Evolutionary conservation across 2,329 filamentous ascomycete species (phyloP), one percentile per base, ranked within the genome.

Genomic region (Aspergillus caelatus): DNA sequence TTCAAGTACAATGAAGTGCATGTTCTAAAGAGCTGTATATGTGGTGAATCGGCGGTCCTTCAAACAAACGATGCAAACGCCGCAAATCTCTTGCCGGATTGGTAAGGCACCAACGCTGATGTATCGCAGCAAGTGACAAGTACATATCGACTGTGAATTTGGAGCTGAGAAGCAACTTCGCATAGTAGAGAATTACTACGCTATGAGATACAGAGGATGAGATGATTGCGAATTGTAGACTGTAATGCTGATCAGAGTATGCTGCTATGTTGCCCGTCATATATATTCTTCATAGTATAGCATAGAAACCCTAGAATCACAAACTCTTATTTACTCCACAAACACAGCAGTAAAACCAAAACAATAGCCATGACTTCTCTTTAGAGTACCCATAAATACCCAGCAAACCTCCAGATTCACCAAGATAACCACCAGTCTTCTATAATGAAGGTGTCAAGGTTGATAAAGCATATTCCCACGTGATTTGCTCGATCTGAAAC

Each of bases 31-130:
- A 41, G 26, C 53, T 26, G 12, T 52, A 32, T 32, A 54, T 53
- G 30, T 23, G 19, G 55, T 26, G 41, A 10, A 43, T 57, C 19
- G 23, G 23, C 36, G 57, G 46, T n/a, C 16, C 21, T 55, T 55
- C 11, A 23, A 11, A 52, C 48, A 57, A 57, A 58, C n/a, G 28
- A 43, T 39, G 23, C 58, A 60, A 60, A 60, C 58, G 43, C 3
- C n/a, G 48, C 58, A 54, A 60, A 55, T 12, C 12, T 55, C n/a
- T 16, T 23, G 34, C 58, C 48, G 30, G 0, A 28, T 59, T 45
- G n/a, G n/a, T 60, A n/a, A 60, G 58, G 58, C 58, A 41, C 14
- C 30, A 41, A 53, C 34, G 16, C 14, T n/a, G 19, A 14, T 36
- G 19, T 19, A 14, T 19, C 3, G 19, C 19, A n/a, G 39, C 19